These are phyloP conservation scores for Epichloe sibirici DNA, from an alignment of 2,329 filamentous ascomycete species.

Conservation along the genomic window DNA sequence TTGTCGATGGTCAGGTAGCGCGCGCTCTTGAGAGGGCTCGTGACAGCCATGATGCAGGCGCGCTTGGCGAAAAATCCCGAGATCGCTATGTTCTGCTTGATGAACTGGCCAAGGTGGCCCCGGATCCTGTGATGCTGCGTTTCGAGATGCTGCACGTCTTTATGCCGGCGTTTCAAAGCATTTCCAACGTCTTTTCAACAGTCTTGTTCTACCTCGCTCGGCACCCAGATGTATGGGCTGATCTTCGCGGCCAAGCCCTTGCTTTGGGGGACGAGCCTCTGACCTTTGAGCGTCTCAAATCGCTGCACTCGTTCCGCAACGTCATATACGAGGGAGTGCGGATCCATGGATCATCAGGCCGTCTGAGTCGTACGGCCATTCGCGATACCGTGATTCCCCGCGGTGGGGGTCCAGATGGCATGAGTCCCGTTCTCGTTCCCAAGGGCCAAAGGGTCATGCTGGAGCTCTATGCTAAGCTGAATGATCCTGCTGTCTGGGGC, in stretches of 20 bases:
- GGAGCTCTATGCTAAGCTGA: neutral
- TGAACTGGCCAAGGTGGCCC: neutral
- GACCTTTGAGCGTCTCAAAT: constrained; percentile 1
- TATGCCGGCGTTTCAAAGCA: constrained; percentile 1
- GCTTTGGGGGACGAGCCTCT: neutral
- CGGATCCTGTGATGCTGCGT: neutral
- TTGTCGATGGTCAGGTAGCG: constrained; percentile 1
- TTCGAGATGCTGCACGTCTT: constrained; percentile 2
- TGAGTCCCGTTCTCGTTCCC: neutral
- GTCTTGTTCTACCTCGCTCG: constrained; percentile 1
- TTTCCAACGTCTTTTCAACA: neutral
- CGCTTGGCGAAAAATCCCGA: neutral
- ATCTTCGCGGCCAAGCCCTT: neutral
- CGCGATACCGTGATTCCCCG: constrained; percentile 4
- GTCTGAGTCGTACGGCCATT: constrained; percentile 2
- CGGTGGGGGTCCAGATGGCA: constrained; percentile 1
- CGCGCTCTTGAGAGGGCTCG: neutral
- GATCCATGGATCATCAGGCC: constrained; percentile 1
- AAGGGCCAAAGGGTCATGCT: neutral
- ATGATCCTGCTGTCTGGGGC: constrained; percentile 1
- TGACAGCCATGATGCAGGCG: neutral
- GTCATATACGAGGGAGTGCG: constrained; percentile 1
- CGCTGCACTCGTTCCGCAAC: constrained; percentile 1
- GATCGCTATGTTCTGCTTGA: neutral
- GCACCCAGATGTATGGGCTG: neutral